Percentiles rank a stretch among this genome's conserved stretches.
These are phyloP conservation scores for Brettanomyces bruxellensis DNA, from an alignment of 805 yeast genomes.

Conservation along the genomic window DNA sequence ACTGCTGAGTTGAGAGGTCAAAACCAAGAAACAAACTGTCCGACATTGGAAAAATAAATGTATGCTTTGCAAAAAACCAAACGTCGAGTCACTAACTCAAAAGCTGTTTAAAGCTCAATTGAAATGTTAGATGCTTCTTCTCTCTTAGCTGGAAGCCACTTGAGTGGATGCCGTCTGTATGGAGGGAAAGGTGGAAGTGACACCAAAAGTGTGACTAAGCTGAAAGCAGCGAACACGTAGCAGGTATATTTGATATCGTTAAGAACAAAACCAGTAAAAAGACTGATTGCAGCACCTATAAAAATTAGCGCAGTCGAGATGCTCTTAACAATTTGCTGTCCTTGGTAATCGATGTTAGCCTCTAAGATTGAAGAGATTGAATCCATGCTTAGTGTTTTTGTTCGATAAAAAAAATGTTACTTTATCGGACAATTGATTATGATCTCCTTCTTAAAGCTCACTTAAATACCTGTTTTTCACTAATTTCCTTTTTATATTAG, in stretches of 20 bases:
- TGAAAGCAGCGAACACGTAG: slow-evolving; percentile 29
- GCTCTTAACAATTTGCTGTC: slow-evolving; percentile 38
- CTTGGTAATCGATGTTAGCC: slow-evolving; percentile 37
- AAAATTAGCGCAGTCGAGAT: slow-evolving; percentile 20
- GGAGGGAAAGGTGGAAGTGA: slow-evolving; percentile 53
- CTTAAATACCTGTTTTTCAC: no score
- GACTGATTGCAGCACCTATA: slow-evolving; percentile 29
- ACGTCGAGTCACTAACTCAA: no score
- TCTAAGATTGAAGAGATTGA: background rate
- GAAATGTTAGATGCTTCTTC: slow-evolving; percentile 2
- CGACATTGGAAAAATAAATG: background rate
- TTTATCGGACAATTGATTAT: no score
- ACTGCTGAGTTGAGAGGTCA: slow-evolving; percentile 85
- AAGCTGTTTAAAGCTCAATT: slow-evolving; percentile 4
- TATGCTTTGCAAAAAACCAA: no score
- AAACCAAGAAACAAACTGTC: slow-evolving; percentile 49
- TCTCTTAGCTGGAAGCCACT: slow-evolving; percentile 32
- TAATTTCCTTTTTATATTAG: no score
- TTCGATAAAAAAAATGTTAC: no score
- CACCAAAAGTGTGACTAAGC: slow-evolving; percentile 25
- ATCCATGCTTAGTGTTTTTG: background rate
- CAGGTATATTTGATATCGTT: slow-evolving; percentile 35
- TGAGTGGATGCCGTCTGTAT: slow-evolving; percentile 40
- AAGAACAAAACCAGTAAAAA: slow-evolving; percentile 37
- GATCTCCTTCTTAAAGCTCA: no score